phyloP scores from a whole-genome alignment of 805 yeast species.

The Wickerhamiella parazyma region DNA sequence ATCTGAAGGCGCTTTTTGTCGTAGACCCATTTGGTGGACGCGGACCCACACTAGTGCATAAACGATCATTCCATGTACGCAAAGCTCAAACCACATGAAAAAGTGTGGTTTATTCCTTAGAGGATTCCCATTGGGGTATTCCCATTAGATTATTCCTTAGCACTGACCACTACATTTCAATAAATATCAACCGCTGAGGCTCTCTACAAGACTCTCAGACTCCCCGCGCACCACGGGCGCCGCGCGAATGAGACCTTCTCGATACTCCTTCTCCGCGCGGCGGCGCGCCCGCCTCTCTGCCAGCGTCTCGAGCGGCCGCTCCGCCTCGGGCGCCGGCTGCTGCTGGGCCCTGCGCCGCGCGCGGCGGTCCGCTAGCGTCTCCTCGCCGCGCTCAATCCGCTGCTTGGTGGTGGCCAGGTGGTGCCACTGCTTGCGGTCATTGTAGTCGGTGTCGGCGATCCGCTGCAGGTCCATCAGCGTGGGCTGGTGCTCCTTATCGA shows the following conservation, averaged over 20 bases:
- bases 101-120: too few relatives aligned
- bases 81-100: too few relatives aligned
- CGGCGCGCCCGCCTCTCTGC: conserved; percentile 19
- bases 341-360: conserved; percentile 19
- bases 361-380: conserved; percentile 24
- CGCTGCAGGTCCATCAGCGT: conserved; percentile 24
- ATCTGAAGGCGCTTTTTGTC: too few relatives aligned
- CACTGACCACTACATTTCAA: too few relatives aligned
- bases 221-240: too few relatives aligned
- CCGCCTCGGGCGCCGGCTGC: conserved; percentile 8
- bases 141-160: too few relatives aligned
- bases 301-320: conserved; percentile 12
- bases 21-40: too few relatives aligned
- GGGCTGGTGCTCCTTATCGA: conserved; percentile 19
- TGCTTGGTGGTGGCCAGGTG: conserved; percentile 12
- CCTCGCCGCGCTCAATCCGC: conserved; percentile 17
- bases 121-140: too few relatives aligned
- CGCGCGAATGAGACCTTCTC: conserved; percentile 3
- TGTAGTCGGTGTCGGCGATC: conserved; percentile 22
- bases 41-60: background rate
- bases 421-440: conserved; percentile 20
- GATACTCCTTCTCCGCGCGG: background rate
- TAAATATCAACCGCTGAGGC: background rate
- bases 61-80: too few relatives aligned
- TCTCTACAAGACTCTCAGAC: background rate